Base-by-base conservation (phyloP, 257 asterid species). In the Rehmannia glutinosa region DNA sequence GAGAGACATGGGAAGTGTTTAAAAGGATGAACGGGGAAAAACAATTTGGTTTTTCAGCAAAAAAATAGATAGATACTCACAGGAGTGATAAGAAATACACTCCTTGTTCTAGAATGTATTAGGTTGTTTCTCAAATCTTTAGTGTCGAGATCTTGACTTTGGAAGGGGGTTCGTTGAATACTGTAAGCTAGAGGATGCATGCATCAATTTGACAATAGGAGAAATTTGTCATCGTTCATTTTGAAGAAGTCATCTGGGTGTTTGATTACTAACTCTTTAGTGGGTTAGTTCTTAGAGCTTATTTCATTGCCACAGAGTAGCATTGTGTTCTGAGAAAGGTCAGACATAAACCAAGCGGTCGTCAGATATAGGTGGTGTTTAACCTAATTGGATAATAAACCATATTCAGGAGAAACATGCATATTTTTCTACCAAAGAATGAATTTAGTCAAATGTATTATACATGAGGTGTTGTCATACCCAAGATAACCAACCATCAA, bases 401-500 rank as follows among this genome's bases (percentile, higher is more conserved):
- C 59, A 47, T 51, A 65, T 54, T 3, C 43, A 1, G 3, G 41
- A 42, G 43, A 46, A 52, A 39, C 55, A 21, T 63, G 24, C 15
- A 4, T 12, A 33, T 41, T 55, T 16, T 39, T 25, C 64, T 28
- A 62, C 19, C 42, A 13, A 8, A 49, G 24, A 66, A 64, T 2
- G 51, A 58, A 71, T 30, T 25, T 16, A 35, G 10, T 28, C 54
- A 50, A 49, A 59, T 51, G 32, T 64, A 47, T n/a, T 30, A 58
- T 49, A 47, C n/a, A 42, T 53, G 49, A 73, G 70, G 43, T 30
- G 33, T 19, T 79, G 30, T 11, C 87, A 65, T 94, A 94, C 99
- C 99, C 99, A 64, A 94, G 87, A 91, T 94, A 94, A 69, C 99
- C 97, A 64, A 87, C 45, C 99, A 94, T 94, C 83, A 94, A 80